Percentiles rank a stretch among this genome's conserved stretches.
These are phyloP conservation scores for Calonectria multiphialidica DNA, from an alignment of 2,329 filamentous ascomycete species.

Conservation along the genomic window DNA sequence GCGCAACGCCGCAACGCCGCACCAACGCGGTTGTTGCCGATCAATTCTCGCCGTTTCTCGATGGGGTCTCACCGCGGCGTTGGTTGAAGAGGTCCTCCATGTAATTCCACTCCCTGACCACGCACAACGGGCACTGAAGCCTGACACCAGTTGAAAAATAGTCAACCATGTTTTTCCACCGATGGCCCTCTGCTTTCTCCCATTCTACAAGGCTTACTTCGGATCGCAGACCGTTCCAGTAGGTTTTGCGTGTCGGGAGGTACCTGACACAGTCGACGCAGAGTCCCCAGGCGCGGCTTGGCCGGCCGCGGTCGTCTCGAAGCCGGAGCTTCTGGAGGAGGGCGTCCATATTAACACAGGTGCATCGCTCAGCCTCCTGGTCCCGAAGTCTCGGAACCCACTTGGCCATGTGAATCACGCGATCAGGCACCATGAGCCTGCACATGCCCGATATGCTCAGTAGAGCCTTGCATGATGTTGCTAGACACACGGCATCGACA, in stretches of 20 bases:
- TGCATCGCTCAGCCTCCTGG: conserved; percentile 1
- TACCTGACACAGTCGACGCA: conserved; percentile 40
- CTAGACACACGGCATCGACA: conserved; percentile 33
- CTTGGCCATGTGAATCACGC: conserved; percentile 13
- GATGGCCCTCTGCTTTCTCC: conserved; percentile 15
- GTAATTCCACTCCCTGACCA: conserved; percentile 15
- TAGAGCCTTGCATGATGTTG: conserved; percentile 37
- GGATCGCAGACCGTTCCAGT: conserved; percentile 29
- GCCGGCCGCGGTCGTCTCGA: conserved; percentile 25
- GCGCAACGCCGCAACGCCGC: conserved; percentile 1
- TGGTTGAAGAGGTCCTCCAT: not conserved
- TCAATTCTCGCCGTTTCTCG: not conserved
- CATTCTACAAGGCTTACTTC: conserved; percentile 8
- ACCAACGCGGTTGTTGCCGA: not conserved
- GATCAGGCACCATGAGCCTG: conserved; percentile 32
- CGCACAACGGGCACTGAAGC: conserved; percentile 40
- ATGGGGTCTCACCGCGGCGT: not conserved
- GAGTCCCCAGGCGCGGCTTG: conserved; percentile 31
- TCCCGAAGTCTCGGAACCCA: conserved; percentile 1
- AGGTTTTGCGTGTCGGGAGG: conserved; percentile 34
- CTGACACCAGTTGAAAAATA: conserved; percentile 32
- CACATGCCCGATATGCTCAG: conserved; percentile 33
- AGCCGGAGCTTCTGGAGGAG: conserved; percentile 33
- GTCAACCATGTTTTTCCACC: conserved; percentile 24
- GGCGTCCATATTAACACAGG: conserved; percentile 25